Evolutionary conservation across 345 rosid species (phyloP), one percentile per base, ranked within the genome.

Genomic region (Moringa oleifera): DNA sequence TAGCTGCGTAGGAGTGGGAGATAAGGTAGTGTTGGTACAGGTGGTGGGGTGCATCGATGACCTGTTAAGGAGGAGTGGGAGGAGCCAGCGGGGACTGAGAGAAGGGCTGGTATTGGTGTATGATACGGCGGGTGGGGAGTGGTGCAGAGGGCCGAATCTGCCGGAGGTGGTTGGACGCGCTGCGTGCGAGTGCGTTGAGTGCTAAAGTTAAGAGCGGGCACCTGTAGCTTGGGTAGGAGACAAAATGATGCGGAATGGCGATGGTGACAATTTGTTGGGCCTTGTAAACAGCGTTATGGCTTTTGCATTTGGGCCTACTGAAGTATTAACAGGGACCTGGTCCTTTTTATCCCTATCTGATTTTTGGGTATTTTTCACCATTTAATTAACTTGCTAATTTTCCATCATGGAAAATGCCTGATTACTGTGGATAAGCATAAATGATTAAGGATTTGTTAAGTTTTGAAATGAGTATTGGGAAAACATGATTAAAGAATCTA

Each of bases 81-180:
- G 98, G 76, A 77, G 76, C 17, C 74, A 49, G 54, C 72, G 91
- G 24, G 95, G 93, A 6, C 36, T 79, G 12, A 73, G 74, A 58
- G 88, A 81, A 59, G 82, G 88, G 51, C 74, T 89, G 52, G 90
- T 93, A 57, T 64, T 88, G 83, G 56, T 90, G 15, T 89, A 84
- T 46, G 83, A 93, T 41, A 72, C 80, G 45, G 69, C 9, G 51
- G 62, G 57, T 20, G 87, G 80, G 15, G 88, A 86, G 64, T 93
- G 98, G 98, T 76, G 77, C 28, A 81, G 98, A 55, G 91, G 76
- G 52, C 79, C 90, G 22, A 88, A 87, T 69, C 51, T 87, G 21
- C 97, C 96, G 37, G 94, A 83, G 72, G 79, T 75, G 69, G 64
- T 85, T 0, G 68, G 75, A 89, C 98, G 97, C 86, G 96, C 94